phyloP scores from a whole-genome alignment of 345 rosid genomes.

The Populus simonii region DNA sequence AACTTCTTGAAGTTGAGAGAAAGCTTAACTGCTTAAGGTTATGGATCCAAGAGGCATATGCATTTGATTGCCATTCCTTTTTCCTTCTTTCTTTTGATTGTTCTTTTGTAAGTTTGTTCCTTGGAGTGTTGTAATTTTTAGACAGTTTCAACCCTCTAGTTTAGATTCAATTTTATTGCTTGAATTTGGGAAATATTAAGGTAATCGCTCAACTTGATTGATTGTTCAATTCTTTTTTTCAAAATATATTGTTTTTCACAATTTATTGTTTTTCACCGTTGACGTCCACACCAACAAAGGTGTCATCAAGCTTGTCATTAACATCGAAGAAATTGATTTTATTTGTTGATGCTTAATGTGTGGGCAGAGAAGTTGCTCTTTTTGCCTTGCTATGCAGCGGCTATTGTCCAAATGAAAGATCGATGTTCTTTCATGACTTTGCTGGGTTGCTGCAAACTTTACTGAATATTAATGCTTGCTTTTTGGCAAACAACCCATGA shows the following conservation, averaged over 20 bases:
- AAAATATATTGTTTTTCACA: not conserved
- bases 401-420: not conserved
- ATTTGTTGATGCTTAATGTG: too few relatives aligned
- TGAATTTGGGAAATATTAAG: constrained; percentile 19
- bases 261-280: not conserved
- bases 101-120: constrained; percentile 13
- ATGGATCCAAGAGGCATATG: not conserved
- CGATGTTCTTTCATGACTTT: not conserved
- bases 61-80: not conserved
- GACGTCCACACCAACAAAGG: not conserved
- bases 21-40: not conserved
- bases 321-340: not conserved
- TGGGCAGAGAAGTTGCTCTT: not conserved
- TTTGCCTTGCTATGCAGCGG: not conserved
- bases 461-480: not conserved
- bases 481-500: not conserved
- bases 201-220: constrained; percentile 14
- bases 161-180: constrained; percentile 16
- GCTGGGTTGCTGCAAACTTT: not conserved
- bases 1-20: constrained; percentile 6
- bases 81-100: constrained; percentile 3
- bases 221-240: constrained; percentile 11
- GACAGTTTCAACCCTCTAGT: constrained; percentile 18
- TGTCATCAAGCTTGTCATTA: not conserved
- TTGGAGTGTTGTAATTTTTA: constrained; percentile 7